phyloP scores from a whole-genome alignment of 208 protist genomes.

The Trypanosoma melophagium region DNA sequence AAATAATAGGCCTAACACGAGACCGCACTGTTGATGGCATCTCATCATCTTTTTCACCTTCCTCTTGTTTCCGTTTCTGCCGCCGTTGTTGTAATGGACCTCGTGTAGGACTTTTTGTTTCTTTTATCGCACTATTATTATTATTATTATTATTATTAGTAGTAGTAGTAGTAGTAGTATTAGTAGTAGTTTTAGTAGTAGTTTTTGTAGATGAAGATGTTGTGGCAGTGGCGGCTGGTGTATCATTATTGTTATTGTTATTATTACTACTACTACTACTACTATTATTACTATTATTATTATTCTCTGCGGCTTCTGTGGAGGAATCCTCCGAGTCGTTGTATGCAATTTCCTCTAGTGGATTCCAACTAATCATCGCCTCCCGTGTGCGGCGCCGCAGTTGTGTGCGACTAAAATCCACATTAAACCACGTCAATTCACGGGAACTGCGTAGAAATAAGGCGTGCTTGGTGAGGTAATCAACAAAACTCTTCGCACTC shows the following conservation, averaged over 20 bases:
- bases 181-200: too few species aligned
- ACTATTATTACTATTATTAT: too few species aligned
- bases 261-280: too few species aligned
- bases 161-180: too few species aligned
- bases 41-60: neutral
- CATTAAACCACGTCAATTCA: conserved; percentile 15
- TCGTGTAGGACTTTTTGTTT: too few species aligned
- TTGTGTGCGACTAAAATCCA: neutral
- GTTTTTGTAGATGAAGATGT: too few species aligned
- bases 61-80: neutral
- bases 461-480: neutral
- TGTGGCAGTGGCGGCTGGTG: neutral
- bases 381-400: neutral
- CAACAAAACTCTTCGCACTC: conserved; percentile 1
- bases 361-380: conserved; percentile 8
- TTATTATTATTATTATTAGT: too few species aligned
- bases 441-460: neutral
- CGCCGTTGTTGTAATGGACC: neutral
- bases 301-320: neutral
- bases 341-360: conserved; percentile 21
- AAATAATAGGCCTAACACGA: conserved; percentile 41
- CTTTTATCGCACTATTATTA: too few species aligned
- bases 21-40: neutral
- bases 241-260: too few species aligned
- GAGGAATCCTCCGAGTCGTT: neutral